phyloP scores from a whole-genome alignment of 768 basidiomycete genomes.

The Lactarius evosmus region DNA sequence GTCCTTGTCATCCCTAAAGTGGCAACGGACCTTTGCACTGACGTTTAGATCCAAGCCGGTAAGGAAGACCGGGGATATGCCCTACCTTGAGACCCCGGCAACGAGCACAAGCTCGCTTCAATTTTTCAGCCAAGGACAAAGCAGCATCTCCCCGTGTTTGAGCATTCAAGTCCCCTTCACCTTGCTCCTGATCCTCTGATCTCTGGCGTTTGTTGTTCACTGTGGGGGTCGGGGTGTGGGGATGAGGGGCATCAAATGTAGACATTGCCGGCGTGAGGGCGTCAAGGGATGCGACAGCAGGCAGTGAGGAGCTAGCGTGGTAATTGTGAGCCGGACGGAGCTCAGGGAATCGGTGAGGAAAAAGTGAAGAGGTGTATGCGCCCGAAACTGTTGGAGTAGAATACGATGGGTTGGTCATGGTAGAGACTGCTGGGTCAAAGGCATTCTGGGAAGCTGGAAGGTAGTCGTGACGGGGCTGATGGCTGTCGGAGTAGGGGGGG shows the following conservation, averaged over 20 bases:
- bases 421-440: constrained; percentile 2
- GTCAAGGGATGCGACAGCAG: constrained; percentile 4
- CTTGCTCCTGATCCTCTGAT: constrained; percentile 25
- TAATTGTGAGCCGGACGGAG: constrained; percentile 7
- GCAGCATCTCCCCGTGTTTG: constrained; percentile 1
- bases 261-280: not conserved
- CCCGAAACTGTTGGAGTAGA: not conserved
- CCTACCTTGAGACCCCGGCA: constrained; percentile 28
- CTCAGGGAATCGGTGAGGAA: constrained; percentile 8
- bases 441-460: constrained; percentile 1
- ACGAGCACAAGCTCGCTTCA: constrained; percentile 29
- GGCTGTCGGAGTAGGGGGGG: constrained; percentile 14
- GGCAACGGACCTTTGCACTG: constrained; percentile 61
- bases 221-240: not conserved
- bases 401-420: constrained; percentile 1
- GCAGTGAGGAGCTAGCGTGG: not conserved
- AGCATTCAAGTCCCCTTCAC: constrained; percentile 5
- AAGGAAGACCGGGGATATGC: not conserved
- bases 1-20: constrained; percentile 68
- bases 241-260: constrained; percentile 2
- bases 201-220: constrained; percentile 24
- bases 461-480: constrained; percentile 10
- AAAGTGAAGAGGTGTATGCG: constrained; percentile 3
- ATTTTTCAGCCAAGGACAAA: constrained; percentile 12
- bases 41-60: not conserved